Evolutionary conservation across 768 basidiomycete species (phyloP).

Genomic region (Amyloporia xantha): DNA sequence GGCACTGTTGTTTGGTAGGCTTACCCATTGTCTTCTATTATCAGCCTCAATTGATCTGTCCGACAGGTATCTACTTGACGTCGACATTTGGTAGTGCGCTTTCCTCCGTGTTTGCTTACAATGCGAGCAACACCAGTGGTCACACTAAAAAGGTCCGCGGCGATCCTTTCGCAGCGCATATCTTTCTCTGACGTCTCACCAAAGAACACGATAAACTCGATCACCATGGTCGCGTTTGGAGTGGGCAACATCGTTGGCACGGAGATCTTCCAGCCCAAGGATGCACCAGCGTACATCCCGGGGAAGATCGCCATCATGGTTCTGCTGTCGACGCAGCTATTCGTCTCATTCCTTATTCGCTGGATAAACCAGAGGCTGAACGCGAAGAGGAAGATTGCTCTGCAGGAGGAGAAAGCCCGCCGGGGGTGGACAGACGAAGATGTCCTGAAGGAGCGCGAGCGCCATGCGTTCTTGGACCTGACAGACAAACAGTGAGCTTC

Average conservation of each 20-base stretch:
- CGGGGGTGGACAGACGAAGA: slow-evolving; percentile 55
- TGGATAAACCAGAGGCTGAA: slow-evolving; percentile 53
- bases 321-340: slow-evolving; percentile 46
- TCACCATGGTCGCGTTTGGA: slow-evolving; percentile 49
- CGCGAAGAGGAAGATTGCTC: slow-evolving; percentile 32
- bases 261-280: slow-evolving; percentile 55
- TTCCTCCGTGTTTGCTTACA: slow-evolving; percentile 56
- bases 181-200: neutral
- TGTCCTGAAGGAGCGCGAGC: slow-evolving; percentile 49
- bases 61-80: slow-evolving; percentile 40
- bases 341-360: slow-evolving; percentile 40
- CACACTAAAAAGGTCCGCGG: slow-evolving; percentile 52
- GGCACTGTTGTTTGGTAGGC: slow-evolving; percentile 48
- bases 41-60: neutral
- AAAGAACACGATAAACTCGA: slow-evolving; percentile 52
- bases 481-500: slow-evolving; percentile 54
- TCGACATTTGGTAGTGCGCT: slow-evolving; percentile 56
- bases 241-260: slow-evolving; percentile 59
- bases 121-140: slow-evolving; percentile 56
- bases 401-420: slow-evolving; percentile 38
- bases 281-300: slow-evolving; percentile 56
- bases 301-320: slow-evolving; percentile 64
- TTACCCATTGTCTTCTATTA: neutral
- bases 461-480: slow-evolving; percentile 55
- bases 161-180: neutral